Evolutionary conservation across 768 basidiomycete species (phyloP).

Genomic region (Sistotremastrum niveocremeum): DNA sequence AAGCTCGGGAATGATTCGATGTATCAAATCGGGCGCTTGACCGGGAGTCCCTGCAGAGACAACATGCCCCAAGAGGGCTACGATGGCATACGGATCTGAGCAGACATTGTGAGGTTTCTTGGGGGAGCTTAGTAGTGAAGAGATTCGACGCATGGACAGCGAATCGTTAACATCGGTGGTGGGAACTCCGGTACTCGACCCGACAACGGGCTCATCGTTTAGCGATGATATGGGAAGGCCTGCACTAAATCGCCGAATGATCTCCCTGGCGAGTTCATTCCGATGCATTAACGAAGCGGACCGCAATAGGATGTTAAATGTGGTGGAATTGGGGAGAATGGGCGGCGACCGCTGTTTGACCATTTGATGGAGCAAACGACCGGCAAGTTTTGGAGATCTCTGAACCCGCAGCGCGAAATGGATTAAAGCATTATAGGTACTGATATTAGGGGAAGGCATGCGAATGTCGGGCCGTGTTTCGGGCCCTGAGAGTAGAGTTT

Average conservation of each 20-base stretch:
- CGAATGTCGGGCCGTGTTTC: conserved; percentile 10
- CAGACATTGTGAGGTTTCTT: conserved; percentile 20
- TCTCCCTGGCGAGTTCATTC: conserved; percentile 26
- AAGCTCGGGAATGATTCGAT: background rate
- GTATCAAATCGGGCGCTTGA: conserved; percentile 13
- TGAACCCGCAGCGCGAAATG: conserved; percentile 53
- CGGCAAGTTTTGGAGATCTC: conserved; percentile 34
- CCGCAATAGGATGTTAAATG: conserved; percentile 48
- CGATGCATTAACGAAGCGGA: conserved; percentile 36
- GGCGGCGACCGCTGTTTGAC: conserved; percentile 23
- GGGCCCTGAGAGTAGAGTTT: conserved; percentile 13
- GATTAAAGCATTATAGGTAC: conserved; percentile 47
- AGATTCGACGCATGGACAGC: background rate
- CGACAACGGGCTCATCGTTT: conserved; percentile 7
- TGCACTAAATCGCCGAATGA: conserved; percentile 22
- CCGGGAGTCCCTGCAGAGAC: conserved; percentile 13
- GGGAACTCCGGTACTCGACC: conserved; percentile 11
- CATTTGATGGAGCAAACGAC: conserved; percentile 44
- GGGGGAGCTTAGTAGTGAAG: background rate
- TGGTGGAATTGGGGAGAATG: conserved; percentile 32
- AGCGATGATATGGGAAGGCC: background rate
- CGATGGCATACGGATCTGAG: conserved; percentile 32
- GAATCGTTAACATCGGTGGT: background rate
- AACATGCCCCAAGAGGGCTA: conserved; percentile 24
- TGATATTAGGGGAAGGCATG: conserved; percentile 23